phyloP scores from a whole-genome alignment of 1,284 basidiomycete genomes.

The Cutaneotrichosporon mucoides region DNA sequence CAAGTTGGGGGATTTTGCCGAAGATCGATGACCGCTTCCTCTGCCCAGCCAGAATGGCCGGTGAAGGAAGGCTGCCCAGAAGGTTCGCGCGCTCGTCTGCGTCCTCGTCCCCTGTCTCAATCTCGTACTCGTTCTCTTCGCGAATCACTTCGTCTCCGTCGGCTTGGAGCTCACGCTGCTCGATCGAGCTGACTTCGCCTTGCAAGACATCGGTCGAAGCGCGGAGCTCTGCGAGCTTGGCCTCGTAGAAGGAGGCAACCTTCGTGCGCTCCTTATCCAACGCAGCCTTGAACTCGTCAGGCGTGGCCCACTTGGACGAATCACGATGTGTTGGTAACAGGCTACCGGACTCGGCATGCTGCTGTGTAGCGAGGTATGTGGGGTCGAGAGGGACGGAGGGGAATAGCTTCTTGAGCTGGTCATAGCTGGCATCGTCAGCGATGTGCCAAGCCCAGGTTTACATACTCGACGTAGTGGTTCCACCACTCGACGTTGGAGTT shows the following conservation, averaged over 20 bases:
- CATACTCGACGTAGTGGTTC: constrained; percentile 73
- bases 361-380: constrained; percentile 49
- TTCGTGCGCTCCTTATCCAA: constrained; percentile 81
- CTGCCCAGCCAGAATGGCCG: constrained; percentile 12
- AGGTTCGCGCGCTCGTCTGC: constrained; percentile 52
- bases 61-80: constrained; percentile 5
- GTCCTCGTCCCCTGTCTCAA: constrained; percentile 51
- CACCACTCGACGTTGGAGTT: constrained; percentile 94
- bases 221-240: constrained; percentile 68
- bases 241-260: constrained; percentile 73
- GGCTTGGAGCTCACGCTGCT: constrained; percentile 57
- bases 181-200: constrained; percentile 62
- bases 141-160: constrained; percentile 51
- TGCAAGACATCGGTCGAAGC: constrained; percentile 63
- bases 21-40: constrained; percentile 23
- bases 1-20: constrained; percentile 15
- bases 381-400: constrained; percentile 48
- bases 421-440: constrained; percentile 58
- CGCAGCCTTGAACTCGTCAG: constrained; percentile 67
- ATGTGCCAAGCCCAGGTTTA: constrained; percentile 1
- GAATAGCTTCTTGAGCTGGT: constrained; percentile 71
- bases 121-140: constrained; percentile 50
- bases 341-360: constrained; percentile 62
- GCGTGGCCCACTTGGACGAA: constrained; percentile 45
- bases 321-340: constrained; percentile 49